These are phyloP conservation scores for Teunomyces funiuensis DNA, from an alignment of 805 yeast species.

Conservation along the genomic window DNA sequence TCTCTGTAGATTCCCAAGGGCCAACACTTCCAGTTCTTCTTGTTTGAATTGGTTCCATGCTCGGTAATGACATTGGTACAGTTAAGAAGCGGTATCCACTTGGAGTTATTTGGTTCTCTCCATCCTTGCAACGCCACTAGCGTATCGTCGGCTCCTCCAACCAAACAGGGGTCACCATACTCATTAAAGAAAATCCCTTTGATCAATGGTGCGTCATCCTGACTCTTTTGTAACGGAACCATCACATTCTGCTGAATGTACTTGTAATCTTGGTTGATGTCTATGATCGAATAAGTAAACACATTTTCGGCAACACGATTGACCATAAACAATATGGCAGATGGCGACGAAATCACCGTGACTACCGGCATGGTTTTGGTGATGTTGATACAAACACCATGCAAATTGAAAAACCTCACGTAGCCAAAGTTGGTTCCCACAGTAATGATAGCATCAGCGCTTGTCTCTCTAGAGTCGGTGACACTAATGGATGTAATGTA, in stretches of 20 bases:
- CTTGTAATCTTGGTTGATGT: conserved; percentile 41
- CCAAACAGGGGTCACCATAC: conserved; percentile 87
- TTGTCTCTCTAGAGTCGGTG: conserved; percentile 25
- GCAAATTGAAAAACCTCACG: conserved; percentile 65
- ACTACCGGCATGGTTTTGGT: conserved; percentile 73
- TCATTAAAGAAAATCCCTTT: conserved; percentile 81
- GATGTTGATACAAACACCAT: conserved; percentile 70
- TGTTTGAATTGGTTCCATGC: conserved; percentile 47
- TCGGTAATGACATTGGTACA: conserved; percentile 44
- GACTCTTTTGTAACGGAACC: conserved; percentile 31
- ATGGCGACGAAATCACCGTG: conserved; percentile 63
- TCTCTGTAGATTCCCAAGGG: conserved; percentile 79
- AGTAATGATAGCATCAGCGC: conserved; percentile 45
- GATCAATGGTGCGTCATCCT: conserved; percentile 38
- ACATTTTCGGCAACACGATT: conserved; percentile 36
- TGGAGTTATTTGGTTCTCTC: conserved; percentile 73
- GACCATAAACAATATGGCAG: conserved; percentile 52
- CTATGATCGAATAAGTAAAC: conserved; percentile 49
- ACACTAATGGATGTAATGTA: conserved; percentile 67
- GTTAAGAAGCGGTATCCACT: conserved; percentile 86
- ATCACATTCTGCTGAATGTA: conserved; percentile 40
- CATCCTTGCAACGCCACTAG: conserved; percentile 72
- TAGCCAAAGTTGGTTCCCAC: conserved; percentile 79
- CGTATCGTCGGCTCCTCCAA: conserved; percentile 70
- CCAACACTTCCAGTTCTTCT: conserved; percentile 71